Evolutionary conservation across 768 basidiomycete genomes (phyloP).

Genomic region (Mycena crocata): DNA sequence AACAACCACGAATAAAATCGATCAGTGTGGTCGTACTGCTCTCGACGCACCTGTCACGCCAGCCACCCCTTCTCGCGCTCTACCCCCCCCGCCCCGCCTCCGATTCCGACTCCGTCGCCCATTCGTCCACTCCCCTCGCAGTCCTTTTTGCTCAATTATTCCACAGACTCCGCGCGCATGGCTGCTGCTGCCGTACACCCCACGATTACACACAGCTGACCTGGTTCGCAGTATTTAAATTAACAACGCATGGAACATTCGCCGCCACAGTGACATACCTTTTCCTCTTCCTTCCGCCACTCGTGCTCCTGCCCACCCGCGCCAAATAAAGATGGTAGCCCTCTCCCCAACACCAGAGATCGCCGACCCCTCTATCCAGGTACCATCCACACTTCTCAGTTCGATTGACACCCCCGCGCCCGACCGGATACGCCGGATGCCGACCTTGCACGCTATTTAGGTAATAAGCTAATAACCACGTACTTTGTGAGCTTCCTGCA

Average conservation of each 20-base stretch:
- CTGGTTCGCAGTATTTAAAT: slow-evolving; percentile 19
- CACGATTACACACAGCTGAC: slow-evolving; percentile 16
- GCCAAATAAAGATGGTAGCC: not conserved
- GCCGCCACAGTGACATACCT: slow-evolving; percentile 30
- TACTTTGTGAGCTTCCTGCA: slow-evolving; percentile 13
- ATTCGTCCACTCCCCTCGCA: slow-evolving; percentile 17
- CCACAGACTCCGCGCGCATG: not conserved
- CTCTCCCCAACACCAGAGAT: not conserved
- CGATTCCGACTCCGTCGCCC: slow-evolving; percentile 31
- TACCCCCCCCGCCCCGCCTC: slow-evolving; percentile 18
- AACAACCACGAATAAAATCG: not conserved
- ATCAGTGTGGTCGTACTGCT: not conserved
- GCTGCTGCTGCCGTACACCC: slow-evolving; percentile 27
- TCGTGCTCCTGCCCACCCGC: not conserved
- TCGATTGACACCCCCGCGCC: slow-evolving; percentile 15
- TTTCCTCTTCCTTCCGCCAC: not conserved
- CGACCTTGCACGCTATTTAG: slow-evolving; percentile 24
- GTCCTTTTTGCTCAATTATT: slow-evolving; percentile 3
- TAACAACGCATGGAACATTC: slow-evolving; percentile 21
- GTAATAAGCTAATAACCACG: slow-evolving; percentile 26
- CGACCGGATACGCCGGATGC: slow-evolving; percentile 17
- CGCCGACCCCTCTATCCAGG: not conserved
- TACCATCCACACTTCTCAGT: slow-evolving; percentile 12
- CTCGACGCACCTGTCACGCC: slow-evolving; percentile 18
- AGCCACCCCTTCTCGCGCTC: slow-evolving; percentile 24